Evolutionary conservation across 2,329 filamentous ascomycete genomes (phyloP), one percentile per base, ranked within the genome.

Genomic region (Emergomyces orientalis): DNA sequence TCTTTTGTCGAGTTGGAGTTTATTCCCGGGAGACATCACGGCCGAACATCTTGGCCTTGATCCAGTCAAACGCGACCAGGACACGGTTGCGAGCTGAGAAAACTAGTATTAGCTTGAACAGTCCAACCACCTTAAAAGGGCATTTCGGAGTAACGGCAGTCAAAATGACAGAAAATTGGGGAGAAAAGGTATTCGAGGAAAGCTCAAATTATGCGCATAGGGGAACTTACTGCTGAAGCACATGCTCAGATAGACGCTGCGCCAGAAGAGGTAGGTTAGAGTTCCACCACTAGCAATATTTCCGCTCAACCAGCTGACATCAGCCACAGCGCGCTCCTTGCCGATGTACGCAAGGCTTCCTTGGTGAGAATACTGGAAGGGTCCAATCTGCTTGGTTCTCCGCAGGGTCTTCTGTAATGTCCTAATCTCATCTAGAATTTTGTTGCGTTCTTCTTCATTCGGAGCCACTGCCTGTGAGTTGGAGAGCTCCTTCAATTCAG

Each of bases 301-400:
- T 69, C 94, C 94, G 72, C 94, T 95, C 80, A 95, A 87, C 93
- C 94, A 99, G 75, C 87, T 90, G 72, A 99, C 91, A 79, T 99
- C 94, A 66, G 94, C 94, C 64, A 99, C 94, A 59, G 94, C 94
- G 84, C 93, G 93, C 76, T 99, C 94, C 77, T 90, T 95, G 66
- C 94, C 94, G 79, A 99, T 99, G 80, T 99, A 99, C 59, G 94
- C 94, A 77, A 99, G 79, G 70, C 88, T 93, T 69, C 94, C 94
- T 81, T 99, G 92, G 82, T 99, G 94, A 47, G 90, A 94, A 85
- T 99, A 99, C 80, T 95, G 88, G 83, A 99, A 99, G 61, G 94
- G 94, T 75, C 94, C 95, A 77, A 97, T 88, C 76, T 96, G 89
- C 84, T 96, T 96, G 77, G 94, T 86, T 70, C 91, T 86, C 67